phyloP scores from a whole-genome alignment of 108 stramenopile species.

The Nitzschia palea region DNA sequence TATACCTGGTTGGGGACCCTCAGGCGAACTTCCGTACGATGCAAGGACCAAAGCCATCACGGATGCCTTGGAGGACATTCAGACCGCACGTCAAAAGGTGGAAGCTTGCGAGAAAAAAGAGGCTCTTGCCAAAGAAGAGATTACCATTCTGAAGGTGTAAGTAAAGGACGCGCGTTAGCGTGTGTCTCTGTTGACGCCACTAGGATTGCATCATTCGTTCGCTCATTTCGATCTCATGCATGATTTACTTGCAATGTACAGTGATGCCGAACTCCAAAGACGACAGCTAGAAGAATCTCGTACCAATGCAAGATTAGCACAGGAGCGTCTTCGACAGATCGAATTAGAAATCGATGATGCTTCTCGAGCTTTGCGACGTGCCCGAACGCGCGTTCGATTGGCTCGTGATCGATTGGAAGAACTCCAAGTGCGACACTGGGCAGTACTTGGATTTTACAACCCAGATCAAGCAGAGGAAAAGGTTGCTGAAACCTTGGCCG shows the following conservation, averaged over 20 bases:
- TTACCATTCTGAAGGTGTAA: conserved; percentile 66
- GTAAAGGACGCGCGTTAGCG: conserved; percentile 8
- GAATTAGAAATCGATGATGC: conserved; percentile 71
- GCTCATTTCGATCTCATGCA: neutral
- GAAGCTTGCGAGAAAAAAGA: conserved; percentile 53
- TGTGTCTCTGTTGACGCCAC: neutral
- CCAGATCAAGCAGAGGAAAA: conserved; percentile 44
- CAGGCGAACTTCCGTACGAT: conserved; percentile 59
- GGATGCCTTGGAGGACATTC: conserved; percentile 74
- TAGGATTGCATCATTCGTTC: neutral
- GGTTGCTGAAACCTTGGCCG: conserved; percentile 39
- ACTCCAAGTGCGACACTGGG: conserved; percentile 74
- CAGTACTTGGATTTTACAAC: conserved; percentile 72
- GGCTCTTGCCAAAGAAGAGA: conserved; percentile 56
- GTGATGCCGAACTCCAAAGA: conserved; percentile 30
- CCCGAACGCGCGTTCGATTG: conserved; percentile 46
- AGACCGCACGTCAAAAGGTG: conserved; percentile 46
- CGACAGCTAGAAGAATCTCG: conserved; percentile 43
- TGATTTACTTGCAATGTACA: too few species aligned
- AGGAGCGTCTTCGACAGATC: conserved; percentile 52
- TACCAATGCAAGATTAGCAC: conserved; percentile 22
- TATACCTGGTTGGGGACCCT: conserved; percentile 76
- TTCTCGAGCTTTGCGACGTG: conserved; percentile 56
- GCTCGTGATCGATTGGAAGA: conserved; percentile 51
- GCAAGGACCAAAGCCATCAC: conserved; percentile 65